These are phyloP conservation scores for Eutrema heterophyllum DNA, from an alignment of 345 rosid species.

Conservation along the genomic window DNA sequence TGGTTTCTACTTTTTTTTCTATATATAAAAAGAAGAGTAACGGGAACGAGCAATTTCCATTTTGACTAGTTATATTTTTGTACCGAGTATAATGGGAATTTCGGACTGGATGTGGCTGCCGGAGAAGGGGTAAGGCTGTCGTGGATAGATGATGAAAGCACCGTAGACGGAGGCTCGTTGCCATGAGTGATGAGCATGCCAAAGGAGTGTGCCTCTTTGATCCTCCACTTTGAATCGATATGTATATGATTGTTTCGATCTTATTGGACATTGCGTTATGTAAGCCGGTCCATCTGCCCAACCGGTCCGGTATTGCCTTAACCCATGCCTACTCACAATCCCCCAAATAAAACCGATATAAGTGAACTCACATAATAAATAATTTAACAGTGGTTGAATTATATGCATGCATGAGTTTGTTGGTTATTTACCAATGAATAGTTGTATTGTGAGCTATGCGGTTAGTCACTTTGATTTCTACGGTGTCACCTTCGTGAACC, in stretches of 20 bases:
- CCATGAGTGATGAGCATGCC: slow-evolving; percentile 70
- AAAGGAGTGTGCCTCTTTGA: slow-evolving; percentile 59
- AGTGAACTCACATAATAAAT: not conserved
- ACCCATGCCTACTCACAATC: slow-evolving; percentile 48
- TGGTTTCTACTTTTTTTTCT: too few species aligned
- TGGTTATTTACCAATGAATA: slow-evolving; percentile 43
- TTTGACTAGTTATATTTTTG: not conserved
- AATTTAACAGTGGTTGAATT: not conserved
- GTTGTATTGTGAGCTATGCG: slow-evolving; percentile 45
- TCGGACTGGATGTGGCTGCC: slow-evolving; percentile 40
- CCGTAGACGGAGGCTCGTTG: slow-evolving; percentile 67
- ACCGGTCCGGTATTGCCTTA: slow-evolving; percentile 53
- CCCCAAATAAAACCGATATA: not conserved
- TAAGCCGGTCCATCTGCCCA: slow-evolving; percentile 80
- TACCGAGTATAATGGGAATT: slow-evolving; percentile 61
- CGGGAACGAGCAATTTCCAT: too few species aligned
- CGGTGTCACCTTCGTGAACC: slow-evolving; percentile 60
- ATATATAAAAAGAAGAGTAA: too few species aligned
- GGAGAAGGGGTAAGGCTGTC: slow-evolving; percentile 46
- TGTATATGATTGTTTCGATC: slow-evolving; percentile 45
- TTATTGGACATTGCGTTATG: slow-evolving; percentile 60
- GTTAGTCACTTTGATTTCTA: slow-evolving; percentile 57
- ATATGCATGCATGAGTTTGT: slow-evolving; percentile 18
- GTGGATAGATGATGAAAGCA: slow-evolving; percentile 57
- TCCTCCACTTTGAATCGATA: slow-evolving; percentile 46